Conservation (phyloP, 306 rosid genomes). For the Vigna hirtella region DNA sequence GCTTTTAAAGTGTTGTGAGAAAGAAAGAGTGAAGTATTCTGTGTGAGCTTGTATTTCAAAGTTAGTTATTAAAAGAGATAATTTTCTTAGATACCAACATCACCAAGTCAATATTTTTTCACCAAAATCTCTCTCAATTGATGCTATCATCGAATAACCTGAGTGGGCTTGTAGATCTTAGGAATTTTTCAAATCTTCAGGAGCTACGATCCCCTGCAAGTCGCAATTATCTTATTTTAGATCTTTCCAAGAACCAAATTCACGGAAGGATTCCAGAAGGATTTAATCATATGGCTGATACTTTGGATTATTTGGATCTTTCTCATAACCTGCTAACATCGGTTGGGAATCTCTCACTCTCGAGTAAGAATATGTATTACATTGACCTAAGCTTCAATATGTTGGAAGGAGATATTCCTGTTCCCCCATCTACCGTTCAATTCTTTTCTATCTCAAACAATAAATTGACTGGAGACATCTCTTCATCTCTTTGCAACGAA, state of each 20-base stretch:
- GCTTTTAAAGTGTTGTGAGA: no score
- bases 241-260: constrained; percentile 14
- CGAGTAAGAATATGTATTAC: rapidly evolving
- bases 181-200: background rate
- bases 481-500: background rate
- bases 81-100: no score
- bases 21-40: no score
- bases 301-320: background rate
- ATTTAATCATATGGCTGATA: background rate
- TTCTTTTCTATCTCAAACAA: constrained; percentile 40
- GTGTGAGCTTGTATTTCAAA: no score
- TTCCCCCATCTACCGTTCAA: background rate
- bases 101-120: no score
- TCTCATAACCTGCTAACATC: background rate
- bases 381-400: constrained; percentile 36
- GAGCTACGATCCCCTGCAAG: no score
- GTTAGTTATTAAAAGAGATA: no score
- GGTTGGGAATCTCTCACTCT: background rate
- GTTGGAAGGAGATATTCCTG: constrained; percentile 32
- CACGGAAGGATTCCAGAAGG: background rate
- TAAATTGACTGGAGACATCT: constrained; percentile 26
- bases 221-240: background rate
- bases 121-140: background rate
- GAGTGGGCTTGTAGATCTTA: background rate
- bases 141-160: background rate